phyloP scores from a whole-genome alignment of 2,329 filamentous ascomycete genomes.

The Harringtonia lauricola region DNA sequence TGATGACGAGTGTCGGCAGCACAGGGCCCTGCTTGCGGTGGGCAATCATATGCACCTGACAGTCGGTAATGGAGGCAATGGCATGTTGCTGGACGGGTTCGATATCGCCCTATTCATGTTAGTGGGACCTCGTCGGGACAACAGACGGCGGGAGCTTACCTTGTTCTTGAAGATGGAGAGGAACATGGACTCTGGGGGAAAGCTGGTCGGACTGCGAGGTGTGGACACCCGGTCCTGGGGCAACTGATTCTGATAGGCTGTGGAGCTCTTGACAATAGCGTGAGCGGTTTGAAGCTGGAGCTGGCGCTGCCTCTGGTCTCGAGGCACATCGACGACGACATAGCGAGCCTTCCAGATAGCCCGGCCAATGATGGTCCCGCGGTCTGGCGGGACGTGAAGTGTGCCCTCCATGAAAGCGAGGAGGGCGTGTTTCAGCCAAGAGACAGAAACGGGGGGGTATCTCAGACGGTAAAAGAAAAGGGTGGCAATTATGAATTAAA shows the following conservation, averaged over 20 bases:
- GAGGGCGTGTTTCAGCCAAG: not conserved
- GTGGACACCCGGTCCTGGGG: conserved; percentile 19
- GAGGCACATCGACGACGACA: conserved; percentile 39
- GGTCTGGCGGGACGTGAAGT: conserved; percentile 38
- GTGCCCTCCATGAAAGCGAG: conserved; percentile 33
- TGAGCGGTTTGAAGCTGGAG: not conserved
- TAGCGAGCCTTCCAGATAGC: conserved; percentile 49
- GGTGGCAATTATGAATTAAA: conserved; percentile 3
- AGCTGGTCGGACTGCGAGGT: conserved; percentile 19
- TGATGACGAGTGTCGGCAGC: conserved; percentile 48
- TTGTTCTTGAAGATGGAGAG: conserved; percentile 47
- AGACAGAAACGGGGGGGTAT: not conserved
- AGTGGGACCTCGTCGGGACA: conserved; percentile 2
- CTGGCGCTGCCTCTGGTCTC: conserved; percentile 19
- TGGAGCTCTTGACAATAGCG: not conserved
- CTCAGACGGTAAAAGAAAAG: not conserved
- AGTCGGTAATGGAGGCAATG: conserved; percentile 40
- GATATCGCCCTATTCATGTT: conserved; percentile 32
- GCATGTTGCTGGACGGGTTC: conserved; percentile 44
- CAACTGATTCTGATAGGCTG: too few relatives aligned
- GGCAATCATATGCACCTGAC: conserved; percentile 45
- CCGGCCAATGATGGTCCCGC: conserved; percentile 38
- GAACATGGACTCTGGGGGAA: conserved; percentile 29
- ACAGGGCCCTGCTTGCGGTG: conserved; percentile 51
- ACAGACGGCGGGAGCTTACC: conserved; percentile 22